Conservation (phyloP, 2,329 filamentous ascomycete species). For the Botryotinia calthae region DNA sequence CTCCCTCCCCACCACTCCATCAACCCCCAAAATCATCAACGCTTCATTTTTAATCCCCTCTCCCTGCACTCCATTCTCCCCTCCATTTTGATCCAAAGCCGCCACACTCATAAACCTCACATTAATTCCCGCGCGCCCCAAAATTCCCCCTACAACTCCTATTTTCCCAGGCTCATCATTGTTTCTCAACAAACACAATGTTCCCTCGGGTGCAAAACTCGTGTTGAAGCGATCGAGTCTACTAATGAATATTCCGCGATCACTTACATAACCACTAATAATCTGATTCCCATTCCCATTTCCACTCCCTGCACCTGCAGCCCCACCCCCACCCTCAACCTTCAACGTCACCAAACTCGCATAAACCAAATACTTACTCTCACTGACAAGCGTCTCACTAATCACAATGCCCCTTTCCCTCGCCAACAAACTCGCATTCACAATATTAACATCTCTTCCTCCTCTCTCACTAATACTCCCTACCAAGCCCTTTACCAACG, state of each 20-base stretch:
- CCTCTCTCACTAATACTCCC: slow-evolving; percentile 65
- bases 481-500: slow-evolving; percentile 73
- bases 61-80: slow-evolving; percentile 30
- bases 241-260: slow-evolving; percentile 65
- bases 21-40: slow-evolving; percentile 77
- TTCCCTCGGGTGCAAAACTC: slow-evolving; percentile 70
- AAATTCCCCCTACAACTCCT: slow-evolving; percentile 68
- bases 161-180: slow-evolving; percentile 82
- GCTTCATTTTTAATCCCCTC: slow-evolving; percentile 57
- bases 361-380: slow-evolving; percentile 61
- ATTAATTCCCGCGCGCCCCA: slow-evolving; percentile 71
- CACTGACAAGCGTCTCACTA: slow-evolving; percentile 67
- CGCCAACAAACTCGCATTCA: slow-evolving; percentile 74
- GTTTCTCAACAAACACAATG: slow-evolving; percentile 74
- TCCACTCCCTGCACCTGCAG: neutral
- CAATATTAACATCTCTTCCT: slow-evolving; percentile 72
- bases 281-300: slow-evolving; percentile 43
- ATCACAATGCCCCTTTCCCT: slow-evolving; percentile 75
- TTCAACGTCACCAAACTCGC: slow-evolving; percentile 69
- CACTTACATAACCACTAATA: slow-evolving; percentile 66
- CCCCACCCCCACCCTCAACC: neutral
- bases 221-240: slow-evolving; percentile 71
- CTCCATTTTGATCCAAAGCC: slow-evolving; percentile 41
- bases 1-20: slow-evolving; percentile 59
- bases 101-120: slow-evolving; percentile 78